phyloP scores from a whole-genome alignment of 805 yeast genomes.

The Metschnikowia reukaufii region DNA sequence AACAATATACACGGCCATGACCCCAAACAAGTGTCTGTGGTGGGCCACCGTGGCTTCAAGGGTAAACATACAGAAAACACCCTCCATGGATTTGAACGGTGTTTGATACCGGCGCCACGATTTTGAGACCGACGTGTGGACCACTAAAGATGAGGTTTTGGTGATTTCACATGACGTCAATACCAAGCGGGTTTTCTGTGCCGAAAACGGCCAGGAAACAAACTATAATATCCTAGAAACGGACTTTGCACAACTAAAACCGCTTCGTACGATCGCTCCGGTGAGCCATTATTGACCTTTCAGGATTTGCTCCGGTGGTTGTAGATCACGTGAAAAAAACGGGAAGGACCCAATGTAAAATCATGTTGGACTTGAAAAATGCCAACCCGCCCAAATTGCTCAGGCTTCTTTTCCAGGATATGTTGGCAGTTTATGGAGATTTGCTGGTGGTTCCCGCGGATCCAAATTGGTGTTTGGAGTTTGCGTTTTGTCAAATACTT shows the following conservation, averaged over 20 bases:
- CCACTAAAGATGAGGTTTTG: slow-evolving; percentile 36
- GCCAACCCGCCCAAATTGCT: slow-evolving; percentile 38
- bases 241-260: slow-evolving; percentile 26
- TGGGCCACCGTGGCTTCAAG: slow-evolving; percentile 47
- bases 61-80: slow-evolving; percentile 43
- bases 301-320: slow-evolving; percentile 35
- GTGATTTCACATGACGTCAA: slow-evolving; percentile 42
- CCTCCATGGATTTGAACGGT: slow-evolving; percentile 35
- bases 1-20: not conserved
- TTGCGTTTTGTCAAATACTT: slow-evolving; percentile 36
- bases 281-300: slow-evolving; percentile 35
- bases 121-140: slow-evolving; percentile 46
- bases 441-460: slow-evolving; percentile 39
- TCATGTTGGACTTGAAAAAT: slow-evolving; percentile 42
- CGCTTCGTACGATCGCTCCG: slow-evolving; percentile 29
- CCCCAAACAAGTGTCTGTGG: slow-evolving; percentile 19
- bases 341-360: slow-evolving; percentile 20
- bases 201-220: slow-evolving; percentile 34
- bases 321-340: slow-evolving; percentile 21
- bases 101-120: slow-evolving; percentile 40
- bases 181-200: slow-evolving; percentile 40
- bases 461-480: slow-evolving; percentile 45
- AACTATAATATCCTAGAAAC: slow-evolving; percentile 36
- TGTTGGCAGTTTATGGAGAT: slow-evolving; percentile 29
- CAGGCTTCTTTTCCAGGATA: slow-evolving; percentile 30